Base-by-base conservation (phyloP, 2,329 filamentous ascomycete genomes). In the Lasiodiplodia sp. region DNA sequence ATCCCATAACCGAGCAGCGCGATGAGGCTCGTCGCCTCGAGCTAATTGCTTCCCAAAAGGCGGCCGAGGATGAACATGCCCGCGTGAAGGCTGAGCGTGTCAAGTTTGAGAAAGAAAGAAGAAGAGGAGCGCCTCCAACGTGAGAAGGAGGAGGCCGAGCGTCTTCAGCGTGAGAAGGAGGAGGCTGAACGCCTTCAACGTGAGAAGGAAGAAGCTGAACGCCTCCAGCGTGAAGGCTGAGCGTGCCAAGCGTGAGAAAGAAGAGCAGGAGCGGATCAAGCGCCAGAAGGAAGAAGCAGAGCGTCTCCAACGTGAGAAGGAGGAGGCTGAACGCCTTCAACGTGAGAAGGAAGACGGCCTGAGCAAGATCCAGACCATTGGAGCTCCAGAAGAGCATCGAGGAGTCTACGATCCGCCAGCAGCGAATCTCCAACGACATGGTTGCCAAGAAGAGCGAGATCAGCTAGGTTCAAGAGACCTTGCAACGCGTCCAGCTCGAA, bases 211-310 rank as follows among this genome's bases (percentile, higher is more conserved):
- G 63, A 49, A 31, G 44, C 21, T 7, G 28, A 53, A 14, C 28
- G 21, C 4, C 2, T 49, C 10, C 23, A 23, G 10, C 55, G 55
- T 7, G 55, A 37, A n/a, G n/a, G n/a, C 10, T n/a, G 58, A 38
- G 28, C 28, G 28, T 28, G 28, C 6, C 28, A 28, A 28, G 28
- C 28, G 5, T 28, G 28, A 28, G 28, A 57, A 37, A 25, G 49
- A 67, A 40, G 31, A 28, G 28, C 28, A 28, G 28, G 28, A 28
- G 49, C 52, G 51, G 28, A 18, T 56, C 37, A 56, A 47, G 63
- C 49, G 34, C 8, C n/a, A 67, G 52, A 57, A 37, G 38, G 49
- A 67, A 40, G 28, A 28, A 28, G 28, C 5, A 5, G 28, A 28
- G 51, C 53, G 51, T 3, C 51, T 58, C 25, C 34, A 52, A 34